These are phyloP conservation scores for Cyclanthera cordifolia DNA, from an alignment of 306 rosid species.

Conservation along the genomic window DNA sequence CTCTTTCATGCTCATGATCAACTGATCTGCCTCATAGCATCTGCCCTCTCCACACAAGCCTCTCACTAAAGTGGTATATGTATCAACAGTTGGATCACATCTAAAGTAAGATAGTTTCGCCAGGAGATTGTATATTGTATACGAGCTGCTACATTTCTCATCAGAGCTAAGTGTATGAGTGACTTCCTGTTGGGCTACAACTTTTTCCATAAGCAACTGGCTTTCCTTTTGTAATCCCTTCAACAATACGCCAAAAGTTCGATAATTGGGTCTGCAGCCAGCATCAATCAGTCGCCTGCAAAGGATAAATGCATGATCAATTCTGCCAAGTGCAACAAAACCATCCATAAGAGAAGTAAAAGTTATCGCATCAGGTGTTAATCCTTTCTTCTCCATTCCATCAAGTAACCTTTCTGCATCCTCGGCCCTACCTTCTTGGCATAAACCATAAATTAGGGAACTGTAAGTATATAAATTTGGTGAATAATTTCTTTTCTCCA, in stretches of 20 bases:
- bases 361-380: slow-evolving; percentile 33
- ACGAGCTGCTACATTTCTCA: slow-evolving; percentile 7
- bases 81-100: slow-evolving; percentile 25
- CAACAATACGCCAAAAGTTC: slow-evolving; percentile 22
- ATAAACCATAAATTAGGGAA: slow-evolving; percentile 31
- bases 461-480: slow-evolving; percentile 33
- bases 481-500: slow-evolving; percentile 25
- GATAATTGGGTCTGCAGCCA: slow-evolving; percentile 32
- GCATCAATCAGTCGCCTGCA: slow-evolving; percentile 22
- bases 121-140: slow-evolving; percentile 19
- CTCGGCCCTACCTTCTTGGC: slow-evolving; percentile 29
- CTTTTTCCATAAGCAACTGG: slow-evolving; percentile 15
- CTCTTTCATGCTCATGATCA: slow-evolving; percentile 25
- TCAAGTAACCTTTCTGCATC: slow-evolving; percentile 30
- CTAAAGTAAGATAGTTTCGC: slow-evolving; percentile 22
- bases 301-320: slow-evolving; percentile 28
- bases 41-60: slow-evolving; percentile 32
- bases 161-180: slow-evolving; percentile 13
- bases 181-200: slow-evolving; percentile 20
- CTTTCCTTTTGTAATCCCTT: slow-evolving; percentile 28
- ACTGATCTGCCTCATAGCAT: slow-evolving; percentile 22
- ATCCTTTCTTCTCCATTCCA: slow-evolving; percentile 26
- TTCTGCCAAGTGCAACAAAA: slow-evolving; percentile 29
- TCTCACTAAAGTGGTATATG: slow-evolving; percentile 25
- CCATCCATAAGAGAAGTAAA: slow-evolving; percentile 35